A percentile compares a stretch with the other conserved stretches of the same genome.
Evolutionary conservation across 78 protist species (phyloP).

Genomic region (Cavenderia fasciculata): DNA sequence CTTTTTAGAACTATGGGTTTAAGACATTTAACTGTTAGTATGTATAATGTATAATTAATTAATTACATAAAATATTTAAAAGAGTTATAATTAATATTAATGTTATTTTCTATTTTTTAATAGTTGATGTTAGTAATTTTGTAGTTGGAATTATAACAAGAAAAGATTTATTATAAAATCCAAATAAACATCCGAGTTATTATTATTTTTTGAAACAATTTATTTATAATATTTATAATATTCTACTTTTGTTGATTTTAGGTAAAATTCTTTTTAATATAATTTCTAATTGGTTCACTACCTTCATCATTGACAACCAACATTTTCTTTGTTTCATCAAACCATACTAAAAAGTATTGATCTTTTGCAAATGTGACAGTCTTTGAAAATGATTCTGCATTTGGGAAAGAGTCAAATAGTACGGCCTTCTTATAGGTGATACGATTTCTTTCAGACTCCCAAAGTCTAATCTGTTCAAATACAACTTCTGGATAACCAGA

Average conservation of each 20-base stretch:
- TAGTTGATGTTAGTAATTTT: slow-evolving; percentile 59
- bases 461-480: slow-evolving; percentile 41
- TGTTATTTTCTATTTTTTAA: not conserved
- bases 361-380: slow-evolving; percentile 50
- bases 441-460: slow-evolving; percentile 59
- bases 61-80: not conserved
- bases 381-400: slow-evolving; percentile 12
- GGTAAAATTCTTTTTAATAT: slow-evolving; percentile 41
- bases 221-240: no score
- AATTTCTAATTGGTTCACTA: slow-evolving; percentile 33
- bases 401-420: slow-evolving; percentile 53
- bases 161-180: slow-evolving; percentile 56
- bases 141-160: slow-evolving; percentile 73
- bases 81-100: not conserved
- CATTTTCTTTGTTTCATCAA: not conserved
- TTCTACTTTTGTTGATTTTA: no score
- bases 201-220: no score
- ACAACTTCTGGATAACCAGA: slow-evolving; percentile 58
- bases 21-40: slow-evolving; percentile 78
- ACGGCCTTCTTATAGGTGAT: slow-evolving; percentile 29
- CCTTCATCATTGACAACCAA: slow-evolving; percentile 54
- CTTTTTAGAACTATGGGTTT: slow-evolving; percentile 75
- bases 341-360: slow-evolving; percentile 1
- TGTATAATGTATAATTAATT: no score
- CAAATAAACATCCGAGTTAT: no score